Evolutionary conservation across 176 grass and related monocot species (phyloP).

Genomic region (Cocos nucifera): DNA sequence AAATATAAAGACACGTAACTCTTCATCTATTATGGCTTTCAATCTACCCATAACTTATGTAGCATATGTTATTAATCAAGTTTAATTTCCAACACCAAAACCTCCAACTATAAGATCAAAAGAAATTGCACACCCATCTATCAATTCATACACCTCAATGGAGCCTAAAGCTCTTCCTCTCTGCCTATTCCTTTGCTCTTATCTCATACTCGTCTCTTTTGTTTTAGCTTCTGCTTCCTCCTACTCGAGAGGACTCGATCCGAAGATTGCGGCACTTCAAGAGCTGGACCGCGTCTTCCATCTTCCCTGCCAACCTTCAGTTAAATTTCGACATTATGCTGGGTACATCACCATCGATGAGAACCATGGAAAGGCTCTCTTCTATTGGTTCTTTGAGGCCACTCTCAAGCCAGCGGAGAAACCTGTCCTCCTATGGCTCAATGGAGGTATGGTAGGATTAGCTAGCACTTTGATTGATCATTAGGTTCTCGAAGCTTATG

Average conservation of each 20-base stretch:
- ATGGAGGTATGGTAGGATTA: conserved; percentile 1
- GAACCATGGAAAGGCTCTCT: conserved; percentile 1
- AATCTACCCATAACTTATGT: too few species aligned
- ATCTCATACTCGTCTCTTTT: background rate
- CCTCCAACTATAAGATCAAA: background rate
- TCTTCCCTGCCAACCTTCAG: background rate
- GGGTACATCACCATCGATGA: conserved; percentile 2
- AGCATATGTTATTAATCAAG: too few species aligned
- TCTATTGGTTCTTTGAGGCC: conserved; percentile 13
- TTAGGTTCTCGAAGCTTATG: too few species aligned
- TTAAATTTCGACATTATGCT: background rate
- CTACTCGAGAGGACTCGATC: too few species aligned
- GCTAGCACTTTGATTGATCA: background rate
- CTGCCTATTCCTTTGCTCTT: background rate
- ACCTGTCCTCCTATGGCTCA: conserved; percentile 16
- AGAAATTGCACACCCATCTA: background rate
- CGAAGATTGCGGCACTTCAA: background rate
- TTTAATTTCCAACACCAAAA: too few species aligned
- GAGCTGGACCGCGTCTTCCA: background rate
- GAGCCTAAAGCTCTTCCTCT: background rate
- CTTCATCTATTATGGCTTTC: too few species aligned
- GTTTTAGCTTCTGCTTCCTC: background rate
- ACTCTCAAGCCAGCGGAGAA: background rate
- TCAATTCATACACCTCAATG: background rate
- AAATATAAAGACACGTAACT: too few species aligned